Base-by-base conservation (phyloP, 345 rosid species). In the Euclidium syriacum region DNA sequence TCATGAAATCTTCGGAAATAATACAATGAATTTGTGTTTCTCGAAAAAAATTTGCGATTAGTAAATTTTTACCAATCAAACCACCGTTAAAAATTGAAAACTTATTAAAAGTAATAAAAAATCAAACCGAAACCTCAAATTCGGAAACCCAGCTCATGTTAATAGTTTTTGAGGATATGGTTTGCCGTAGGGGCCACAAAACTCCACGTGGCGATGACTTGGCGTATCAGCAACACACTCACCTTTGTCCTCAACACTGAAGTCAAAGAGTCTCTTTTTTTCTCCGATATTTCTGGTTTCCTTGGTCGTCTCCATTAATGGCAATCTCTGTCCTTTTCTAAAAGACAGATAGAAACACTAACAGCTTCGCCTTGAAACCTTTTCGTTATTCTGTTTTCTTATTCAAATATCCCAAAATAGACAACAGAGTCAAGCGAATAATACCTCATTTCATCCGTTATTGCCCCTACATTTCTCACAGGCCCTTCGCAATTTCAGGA, bases 401-500 rank as follows among this genome's bases (percentile, higher is more conserved):
- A 20, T 36, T 55, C 38, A 54, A 44, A n/a, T 25, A 11, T 25
- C 65, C 50, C 10, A 33, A 64, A 64, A 50, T 71, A 71, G 70
- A 33, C 3, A 14, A 59, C 20, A 22, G 9, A 16, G n/a, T n/a
- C n/a, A n/a, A n/a, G n/a, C n/a, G n/a, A 23, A 26, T 15, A 1
- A 23, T 50, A 47, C 58, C 42, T 70, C 58, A 25, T 29, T 14
- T 48, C 29, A 51, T 48, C 64, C 58, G 49, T 69, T 51, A 11
- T 14, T 44, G 16, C 6, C 78, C 57, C 53, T 65, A 63, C 33
- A 12, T 52, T 34, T 35, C 46, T 51, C 15, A 41, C 42, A 44
- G 81, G 81, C 33, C 58, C 16, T 39, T 74, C 75, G 66, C 27
- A 41, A 63, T 69, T 62, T 2, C 24, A 75, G 83, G 74, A 72